phyloP scores from a whole-genome alignment of 1,284 basidiomycete genomes.

The Gymnopus androsaceus region DNA sequence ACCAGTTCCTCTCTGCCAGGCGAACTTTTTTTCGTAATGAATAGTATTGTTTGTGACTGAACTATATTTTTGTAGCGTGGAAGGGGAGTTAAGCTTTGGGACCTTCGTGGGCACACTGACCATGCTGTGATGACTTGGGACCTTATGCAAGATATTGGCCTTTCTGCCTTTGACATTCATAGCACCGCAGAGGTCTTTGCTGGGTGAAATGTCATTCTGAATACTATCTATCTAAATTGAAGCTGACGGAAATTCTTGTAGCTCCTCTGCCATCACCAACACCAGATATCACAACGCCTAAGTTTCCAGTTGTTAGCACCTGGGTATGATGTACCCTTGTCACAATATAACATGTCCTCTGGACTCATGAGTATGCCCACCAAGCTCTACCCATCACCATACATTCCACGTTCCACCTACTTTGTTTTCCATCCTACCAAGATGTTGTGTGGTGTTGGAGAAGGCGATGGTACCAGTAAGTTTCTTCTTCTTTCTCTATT shows the following conservation, averaged over 20 bases:
- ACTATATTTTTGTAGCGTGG: conserved; percentile 57
- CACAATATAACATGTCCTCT: conserved; percentile 53
- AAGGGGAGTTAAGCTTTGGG: conserved; percentile 95
- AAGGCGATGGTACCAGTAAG: conserved; percentile 72
- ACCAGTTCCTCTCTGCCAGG: conserved; percentile 90
- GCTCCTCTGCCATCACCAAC: conserved; percentile 62
- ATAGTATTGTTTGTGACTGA: background rate
- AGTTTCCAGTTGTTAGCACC: conserved; percentile 57
- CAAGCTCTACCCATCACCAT: conserved; percentile 55
- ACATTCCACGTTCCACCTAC: conserved; percentile 63
- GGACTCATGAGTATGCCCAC: conserved; percentile 55
- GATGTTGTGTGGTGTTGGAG: conserved; percentile 78
- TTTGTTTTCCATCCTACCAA: conserved; percentile 78
- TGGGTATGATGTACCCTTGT: conserved; percentile 37
- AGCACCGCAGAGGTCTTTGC: conserved; percentile 85
- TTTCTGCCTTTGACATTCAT: conserved; percentile 89
- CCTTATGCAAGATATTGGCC: conserved; percentile 62
- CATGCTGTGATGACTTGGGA: conserved; percentile 67
- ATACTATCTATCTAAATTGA: conserved; percentile 15
- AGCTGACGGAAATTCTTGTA: conserved; percentile 28
- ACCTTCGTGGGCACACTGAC: conserved; percentile 72
- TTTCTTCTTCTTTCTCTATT: conserved; percentile 9
- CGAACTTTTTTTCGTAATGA: conserved; percentile 34
- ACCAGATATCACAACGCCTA: conserved; percentile 65
- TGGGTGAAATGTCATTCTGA: conserved; percentile 56